Percentiles rank a stretch among this genome's conserved stretches.
Evolutionary conservation across 805 yeast species (phyloP).

Genomic region (Saccharomycopsis fibuligera): DNA sequence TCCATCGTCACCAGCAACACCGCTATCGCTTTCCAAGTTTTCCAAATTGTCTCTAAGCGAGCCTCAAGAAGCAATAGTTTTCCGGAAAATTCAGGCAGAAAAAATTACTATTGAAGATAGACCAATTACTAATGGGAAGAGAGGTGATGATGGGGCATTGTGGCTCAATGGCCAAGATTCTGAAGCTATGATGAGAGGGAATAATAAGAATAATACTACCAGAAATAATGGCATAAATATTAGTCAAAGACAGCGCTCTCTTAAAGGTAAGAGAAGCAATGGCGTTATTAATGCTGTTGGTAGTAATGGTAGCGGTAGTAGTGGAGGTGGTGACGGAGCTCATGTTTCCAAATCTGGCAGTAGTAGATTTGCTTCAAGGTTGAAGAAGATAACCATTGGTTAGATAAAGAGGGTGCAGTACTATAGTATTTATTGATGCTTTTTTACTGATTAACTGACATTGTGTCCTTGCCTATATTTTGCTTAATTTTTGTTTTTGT

Average conservation of each 20-base stretch:
- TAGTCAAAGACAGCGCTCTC: not conserved
- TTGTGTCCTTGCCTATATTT: no score
- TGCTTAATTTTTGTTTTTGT: not conserved
- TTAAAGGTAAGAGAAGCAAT: not conserved
- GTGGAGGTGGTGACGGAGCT: no score
- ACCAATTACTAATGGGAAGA: slow-evolving; percentile 20
- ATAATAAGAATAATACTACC: not conserved
- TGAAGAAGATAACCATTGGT: not conserved
- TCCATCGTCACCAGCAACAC: no score
- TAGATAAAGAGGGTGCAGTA: not conserved
- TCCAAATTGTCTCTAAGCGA: slow-evolving; percentile 3
- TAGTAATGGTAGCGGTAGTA: not conserved
- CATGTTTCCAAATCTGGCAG: not conserved
- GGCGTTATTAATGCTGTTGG: not conserved
- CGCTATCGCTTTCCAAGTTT: slow-evolving; percentile 1
- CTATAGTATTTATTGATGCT: not conserved
- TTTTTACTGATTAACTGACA: not conserved
- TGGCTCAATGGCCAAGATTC: no score
- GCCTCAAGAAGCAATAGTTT: slow-evolving; percentile 4
- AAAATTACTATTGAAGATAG: slow-evolving; percentile 12
- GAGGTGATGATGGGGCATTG: slow-evolving; percentile 19
- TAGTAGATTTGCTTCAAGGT: not conserved
- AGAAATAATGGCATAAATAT: no score
- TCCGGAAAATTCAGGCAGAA: slow-evolving; percentile 2
- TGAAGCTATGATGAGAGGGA: slow-evolving; percentile 3